Evolutionary conservation across 352 stramenopile species (phyloP).

Genomic region (Phytophthora litchii): DNA sequence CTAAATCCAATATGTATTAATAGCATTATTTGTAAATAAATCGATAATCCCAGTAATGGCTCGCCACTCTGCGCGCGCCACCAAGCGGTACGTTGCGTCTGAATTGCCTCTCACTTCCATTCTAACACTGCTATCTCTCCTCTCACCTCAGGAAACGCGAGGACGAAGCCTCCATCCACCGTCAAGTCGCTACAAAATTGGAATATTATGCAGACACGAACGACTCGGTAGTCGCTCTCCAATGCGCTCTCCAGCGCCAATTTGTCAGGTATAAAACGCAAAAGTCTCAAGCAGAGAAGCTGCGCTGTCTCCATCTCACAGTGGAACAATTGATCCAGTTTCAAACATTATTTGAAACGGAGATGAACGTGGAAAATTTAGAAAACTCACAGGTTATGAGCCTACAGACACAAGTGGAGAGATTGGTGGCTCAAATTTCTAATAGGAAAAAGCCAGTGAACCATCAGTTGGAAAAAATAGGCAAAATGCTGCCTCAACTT

Average conservation of each 20-base stretch:
- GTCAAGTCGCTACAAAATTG: constrained; percentile 23
- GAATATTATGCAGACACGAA: constrained; percentile 20
- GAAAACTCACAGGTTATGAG: constrained; percentile 8
- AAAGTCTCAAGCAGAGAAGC: constrained; percentile 8
- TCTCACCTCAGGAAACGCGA: constrained; percentile 21
- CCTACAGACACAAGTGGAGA: constrained; percentile 26
- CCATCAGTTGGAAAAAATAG: constrained; percentile 5
- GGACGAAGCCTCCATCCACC: constrained; percentile 71
- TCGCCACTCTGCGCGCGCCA: not conserved
- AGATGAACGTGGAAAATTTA: constrained; percentile 14
- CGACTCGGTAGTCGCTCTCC: constrained; percentile 9
- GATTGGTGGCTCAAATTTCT: constrained; percentile 8
- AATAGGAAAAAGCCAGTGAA: constrained; percentile 10
- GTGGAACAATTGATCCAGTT: constrained; percentile 27
- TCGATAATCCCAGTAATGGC: no score
- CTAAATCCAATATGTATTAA: no score
- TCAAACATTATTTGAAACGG: constrained; percentile 17
- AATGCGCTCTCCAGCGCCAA: constrained; percentile 11
- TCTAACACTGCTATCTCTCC: not conserved
- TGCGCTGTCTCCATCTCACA: constrained; percentile 14
- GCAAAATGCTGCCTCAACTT: constrained; percentile 23
- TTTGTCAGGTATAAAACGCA: constrained; percentile 11
- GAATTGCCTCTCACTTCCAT: not conserved
- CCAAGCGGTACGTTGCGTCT: constrained; percentile 10
- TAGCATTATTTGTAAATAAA: no score